Percentiles rank a stretch among this genome's conserved stretches.
Conservation (phyloP, 2,329 filamentous ascomycete species). For the Sporothrix brunneoviolacea region DNA sequence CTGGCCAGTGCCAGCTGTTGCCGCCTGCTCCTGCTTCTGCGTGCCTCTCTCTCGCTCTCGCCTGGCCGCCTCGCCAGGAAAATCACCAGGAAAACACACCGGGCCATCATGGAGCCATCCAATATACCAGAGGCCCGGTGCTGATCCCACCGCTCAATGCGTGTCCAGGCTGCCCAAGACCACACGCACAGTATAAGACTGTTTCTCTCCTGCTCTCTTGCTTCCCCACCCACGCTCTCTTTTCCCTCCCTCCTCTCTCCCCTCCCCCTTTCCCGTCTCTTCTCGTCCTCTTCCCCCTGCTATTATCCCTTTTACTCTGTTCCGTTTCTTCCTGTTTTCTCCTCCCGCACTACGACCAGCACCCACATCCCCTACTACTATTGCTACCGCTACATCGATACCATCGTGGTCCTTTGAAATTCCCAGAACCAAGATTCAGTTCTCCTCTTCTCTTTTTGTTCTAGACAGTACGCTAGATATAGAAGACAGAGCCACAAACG, state of each 20-base stretch:
- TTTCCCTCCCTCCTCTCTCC: background rate
- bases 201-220: slow-evolving; percentile 2
- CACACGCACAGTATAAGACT: slow-evolving; percentile 14
- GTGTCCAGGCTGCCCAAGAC: background rate
- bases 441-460: background rate
- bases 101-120: slow-evolving; percentile 17
- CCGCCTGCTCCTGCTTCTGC: background rate
- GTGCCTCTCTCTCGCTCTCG: background rate
- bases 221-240: slow-evolving; percentile 5
- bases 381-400: too few species aligned
- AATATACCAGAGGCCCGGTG: slow-evolving; percentile 14
- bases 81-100: slow-evolving; percentile 1
- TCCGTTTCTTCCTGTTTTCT: background rate
- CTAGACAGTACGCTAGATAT: background rate
- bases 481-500: background rate
- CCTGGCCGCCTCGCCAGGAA: background rate
- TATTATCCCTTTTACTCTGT: background rate
- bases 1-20: slow-evolving; percentile 1
- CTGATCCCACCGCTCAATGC: slow-evolving; percentile 17
- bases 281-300: background rate
- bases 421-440: too few species aligned
- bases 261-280: background rate
- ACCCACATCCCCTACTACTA: background rate
- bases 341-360: background rate
- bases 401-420: too few species aligned